Base-by-base conservation (phyloP, 129 eudicot species). In the Cynara cardunculus region DNA sequence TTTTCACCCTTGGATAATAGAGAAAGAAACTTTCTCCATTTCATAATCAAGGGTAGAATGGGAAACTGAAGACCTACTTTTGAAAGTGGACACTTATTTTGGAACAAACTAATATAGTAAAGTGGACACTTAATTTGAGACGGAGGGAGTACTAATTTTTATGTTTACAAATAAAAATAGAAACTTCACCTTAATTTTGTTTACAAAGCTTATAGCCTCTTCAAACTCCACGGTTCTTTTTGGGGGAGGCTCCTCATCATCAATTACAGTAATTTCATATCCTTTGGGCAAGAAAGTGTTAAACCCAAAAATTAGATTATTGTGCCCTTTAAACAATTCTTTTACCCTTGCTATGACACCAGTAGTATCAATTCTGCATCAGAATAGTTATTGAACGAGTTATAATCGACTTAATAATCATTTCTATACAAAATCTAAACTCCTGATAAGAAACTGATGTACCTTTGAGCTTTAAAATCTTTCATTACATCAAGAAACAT, bases 401-500 rank as follows among this genome's bases (percentile, higher is more conserved):
- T 37, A 49, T 16, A 46, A 44, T 44, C 73, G 28, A 25, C 68
- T 27, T 66, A 22, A 71, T 24, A 44, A 13, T 30, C 32, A 26
- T 62, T 80, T 41, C 4, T 44, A 27, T 44, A 24, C 13, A 71
- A 25, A 49, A 31, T 1, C 18, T 68, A 74, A 69, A 75, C 68
- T 61, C 65, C 41, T 21, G 25, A 16, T 34, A 34, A n/a, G 12
- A 46, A 59, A 39, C 19, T 28, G 19, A 68, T 19, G 12, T 84
- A 95, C 99, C 93, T 89, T 89, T 92, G 97, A 76, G 99, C 99
- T 86, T 95, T 95, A 67, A 92, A 92, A 84, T 92, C 94, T 80
- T 92, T 92, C 97, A 92, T 92, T 31, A 92, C 95, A 49, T 92
- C 95, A 82, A 92, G 97, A 74, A 92, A 92, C 85, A 82, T 89